Evolutionary conservation across 495 filamentous ascomycete species (phyloP), one percentile per base, ranked within the genome.

Genomic region (Cladorrhinum samala): DNA sequence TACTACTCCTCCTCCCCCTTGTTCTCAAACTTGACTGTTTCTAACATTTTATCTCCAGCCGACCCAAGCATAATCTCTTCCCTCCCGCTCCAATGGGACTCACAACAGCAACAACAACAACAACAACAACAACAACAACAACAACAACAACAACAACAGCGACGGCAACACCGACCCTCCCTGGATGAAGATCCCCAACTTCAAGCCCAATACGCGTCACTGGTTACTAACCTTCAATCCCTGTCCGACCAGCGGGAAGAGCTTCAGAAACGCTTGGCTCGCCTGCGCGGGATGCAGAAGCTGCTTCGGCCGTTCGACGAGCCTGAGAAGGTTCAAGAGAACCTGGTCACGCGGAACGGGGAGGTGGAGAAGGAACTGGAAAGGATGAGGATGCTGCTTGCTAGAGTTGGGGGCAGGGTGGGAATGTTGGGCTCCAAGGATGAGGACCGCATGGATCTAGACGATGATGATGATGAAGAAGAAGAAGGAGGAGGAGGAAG

Each of bases 321-420:
- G n/a, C n/a, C n/a, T n/a, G n/a, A n/a, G n/a, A n/a, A n/a, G n/a
- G 79, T 95, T 20, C 89, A 95, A 60, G 83, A 84, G 19, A 94
- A 92, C 67, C 70, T 95, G 16, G 77, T 89, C 9, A 86, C 81
- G 13, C 78, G 80, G 40, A 84, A 89, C 66, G 85, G 84, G n/a
- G 82, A 85, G 57, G 64, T 95, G 19, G 80, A 82, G 55, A 71
- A 75, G 38, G 89, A 94, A 67, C 62, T 95, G 56, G 81, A 86
- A 61, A 83, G 78, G 57, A 91, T 89, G 83, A 78, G 84, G 36
- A 79, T 89, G 65, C 70, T 95, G 53, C 81, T 87, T 40, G 82
- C 83, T 17, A 77, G 87, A 41, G 84, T 92, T 21, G 79, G 81
- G 2, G 86, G 76, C 2, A 73, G 85, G 48, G 72, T 89, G 2